phyloP scores from a whole-genome alignment of 768 basidiomycete genomes.

The Chalciporus pseudorubinellus region DNA sequence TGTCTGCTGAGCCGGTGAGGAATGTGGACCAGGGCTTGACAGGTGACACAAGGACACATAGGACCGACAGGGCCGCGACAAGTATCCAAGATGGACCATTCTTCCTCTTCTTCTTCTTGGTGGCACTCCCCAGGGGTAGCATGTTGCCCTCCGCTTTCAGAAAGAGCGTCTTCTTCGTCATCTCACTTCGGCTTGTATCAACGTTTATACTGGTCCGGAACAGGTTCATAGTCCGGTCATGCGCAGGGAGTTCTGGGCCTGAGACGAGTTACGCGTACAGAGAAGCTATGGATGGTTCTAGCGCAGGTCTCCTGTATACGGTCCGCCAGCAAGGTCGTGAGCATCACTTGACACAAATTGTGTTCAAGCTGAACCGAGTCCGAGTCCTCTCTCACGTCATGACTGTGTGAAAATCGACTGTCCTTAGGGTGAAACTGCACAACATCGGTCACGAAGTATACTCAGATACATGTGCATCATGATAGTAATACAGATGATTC shows the following conservation, averaged over 20 bases:
- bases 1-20: not conserved
- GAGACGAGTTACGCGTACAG: not conserved
- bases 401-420: too few relatives aligned
- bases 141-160: not conserved
- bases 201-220: not conserved
- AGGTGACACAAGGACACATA: conserved; percentile 19
- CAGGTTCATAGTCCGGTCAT: conserved; percentile 4
- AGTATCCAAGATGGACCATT: conserved; percentile 15
- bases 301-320: too few relatives aligned
- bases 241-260: not conserved
- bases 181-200: not conserved
- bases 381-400: too few relatives aligned
- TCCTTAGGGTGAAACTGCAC: too few relatives aligned
- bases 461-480: too few relatives aligned
- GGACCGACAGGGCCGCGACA: conserved; percentile 10
- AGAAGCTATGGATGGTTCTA: not conserved
- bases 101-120: conserved; percentile 6
- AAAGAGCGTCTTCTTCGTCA: conserved; percentile 2
- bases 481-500: too few relatives aligned
- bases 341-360: too few relatives aligned
- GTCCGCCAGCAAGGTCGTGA: too few relatives aligned
- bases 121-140: conserved; percentile 1
- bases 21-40: not conserved
- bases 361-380: too few relatives aligned
- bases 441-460: too few relatives aligned